These are phyloP conservation scores for Fusarium dimerum DNA, from an alignment of 2,329 filamentous ascomycete genomes.

Conservation along the genomic window DNA sequence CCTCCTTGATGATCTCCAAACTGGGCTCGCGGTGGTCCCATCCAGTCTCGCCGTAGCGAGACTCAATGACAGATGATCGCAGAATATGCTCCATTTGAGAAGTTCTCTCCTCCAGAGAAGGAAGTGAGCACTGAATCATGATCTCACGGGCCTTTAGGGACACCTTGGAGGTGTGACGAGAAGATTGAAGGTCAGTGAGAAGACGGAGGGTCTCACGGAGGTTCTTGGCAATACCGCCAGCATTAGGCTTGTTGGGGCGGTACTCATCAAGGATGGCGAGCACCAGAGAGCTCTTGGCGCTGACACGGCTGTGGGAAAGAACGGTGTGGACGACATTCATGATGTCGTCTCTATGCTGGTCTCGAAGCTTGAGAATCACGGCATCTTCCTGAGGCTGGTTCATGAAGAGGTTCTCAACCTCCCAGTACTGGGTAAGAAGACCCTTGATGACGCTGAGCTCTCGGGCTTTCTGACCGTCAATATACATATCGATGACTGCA, in stretches of 20 bases:
- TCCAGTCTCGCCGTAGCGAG: conserved; percentile 94
- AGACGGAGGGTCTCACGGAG: conserved; percentile 80
- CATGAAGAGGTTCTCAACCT: conserved; percentile 85
- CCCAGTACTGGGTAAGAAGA: conserved; percentile 79
- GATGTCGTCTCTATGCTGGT: conserved; percentile 94
- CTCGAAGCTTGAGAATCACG: conserved; percentile 88
- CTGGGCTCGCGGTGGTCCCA: conserved; percentile 95
- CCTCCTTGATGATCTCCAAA: conserved; percentile 90
- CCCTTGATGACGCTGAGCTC: conserved; percentile 81
- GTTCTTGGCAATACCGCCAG: conserved; percentile 85
- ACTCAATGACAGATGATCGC: conserved; percentile 91
- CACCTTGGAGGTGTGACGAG: conserved; percentile 85
- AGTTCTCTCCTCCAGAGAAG: conserved; percentile 91
- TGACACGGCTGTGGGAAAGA: conserved; percentile 89
- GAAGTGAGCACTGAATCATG: conserved; percentile 94
- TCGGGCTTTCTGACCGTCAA: conserved; percentile 85
- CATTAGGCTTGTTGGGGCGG: conserved; percentile 88
- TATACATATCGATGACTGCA: conserved; percentile 76
- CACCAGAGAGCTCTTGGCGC: conserved; percentile 90
- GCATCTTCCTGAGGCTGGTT: conserved; percentile 89
- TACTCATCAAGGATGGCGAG: conserved; percentile 92
- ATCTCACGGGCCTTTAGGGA: conserved; percentile 96
- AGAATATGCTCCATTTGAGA: conserved; percentile 99
- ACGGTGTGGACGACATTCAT: conserved; percentile 82
- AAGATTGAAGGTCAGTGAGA: conserved; percentile 78